These are phyloP conservation scores for Salicornia ramosissima DNA, from an alignment of 148 eudicot species.

Conservation along the genomic window DNA sequence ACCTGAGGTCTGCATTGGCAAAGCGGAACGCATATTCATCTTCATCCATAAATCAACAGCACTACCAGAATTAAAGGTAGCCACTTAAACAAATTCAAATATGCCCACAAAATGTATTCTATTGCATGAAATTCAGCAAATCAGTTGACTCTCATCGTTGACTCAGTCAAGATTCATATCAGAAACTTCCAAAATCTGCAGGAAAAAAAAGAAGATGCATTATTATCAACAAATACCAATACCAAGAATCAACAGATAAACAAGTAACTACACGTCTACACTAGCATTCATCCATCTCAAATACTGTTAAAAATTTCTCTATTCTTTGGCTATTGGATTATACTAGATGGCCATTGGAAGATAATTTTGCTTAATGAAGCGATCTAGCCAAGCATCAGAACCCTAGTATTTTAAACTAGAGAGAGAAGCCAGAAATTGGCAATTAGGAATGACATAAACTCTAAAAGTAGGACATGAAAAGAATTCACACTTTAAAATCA, in stretches of 20 bases:
- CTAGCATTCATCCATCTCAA: not conserved
- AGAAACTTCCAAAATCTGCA: constrained; percentile 20
- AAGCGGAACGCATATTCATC: constrained; percentile 46
- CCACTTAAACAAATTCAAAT: constrained; percentile 19
- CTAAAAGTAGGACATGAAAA: no score
- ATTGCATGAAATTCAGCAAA: not conserved
- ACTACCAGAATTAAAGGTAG: not conserved
- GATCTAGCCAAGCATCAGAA: not conserved
- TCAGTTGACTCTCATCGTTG: constrained; percentile 26
- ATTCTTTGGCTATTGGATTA: not conserved
- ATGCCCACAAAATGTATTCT: not conserved
- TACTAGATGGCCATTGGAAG: not conserved
- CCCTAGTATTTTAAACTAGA: no score
- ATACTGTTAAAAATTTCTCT: not conserved
- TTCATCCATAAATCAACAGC: constrained; percentile 32
- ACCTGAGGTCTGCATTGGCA: constrained; percentile 38
- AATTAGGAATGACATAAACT: no score
- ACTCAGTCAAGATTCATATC: not conserved
- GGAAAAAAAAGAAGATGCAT: not conserved
- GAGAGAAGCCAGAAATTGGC: no score
- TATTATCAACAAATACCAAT: not conserved
- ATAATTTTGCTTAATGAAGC: no score
- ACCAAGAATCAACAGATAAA: not conserved
- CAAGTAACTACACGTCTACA: not conserved
- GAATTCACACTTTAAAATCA: not conserved